Conservation (phyloP, 495 filamentous ascomycete genomes). For the Penicillium maclennaniae region DNA sequence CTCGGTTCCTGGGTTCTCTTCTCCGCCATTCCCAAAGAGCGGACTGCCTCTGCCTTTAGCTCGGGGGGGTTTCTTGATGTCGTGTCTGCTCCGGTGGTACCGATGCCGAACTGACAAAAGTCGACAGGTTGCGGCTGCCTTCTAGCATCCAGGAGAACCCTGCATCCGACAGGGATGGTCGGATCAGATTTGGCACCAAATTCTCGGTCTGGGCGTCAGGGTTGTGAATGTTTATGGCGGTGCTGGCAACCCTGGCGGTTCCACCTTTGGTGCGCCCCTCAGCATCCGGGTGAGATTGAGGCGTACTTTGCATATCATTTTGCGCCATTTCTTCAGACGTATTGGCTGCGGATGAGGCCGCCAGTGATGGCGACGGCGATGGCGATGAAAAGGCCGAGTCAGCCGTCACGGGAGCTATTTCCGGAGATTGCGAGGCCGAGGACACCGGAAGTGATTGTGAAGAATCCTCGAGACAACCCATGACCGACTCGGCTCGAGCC, state of each 20-base stretch:
- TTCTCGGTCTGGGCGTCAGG: constrained; percentile 9
- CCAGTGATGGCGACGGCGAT: constrained; percentile 3
- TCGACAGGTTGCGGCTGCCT: constrained; percentile 45
- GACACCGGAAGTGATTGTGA: constrained; percentile 45
- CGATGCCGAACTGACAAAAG: constrained; percentile 48
- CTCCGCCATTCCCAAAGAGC: constrained; percentile 40
- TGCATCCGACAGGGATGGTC: constrained; percentile 64
- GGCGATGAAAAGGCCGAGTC: constrained; percentile 11
- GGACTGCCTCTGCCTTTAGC: constrained; percentile 28
- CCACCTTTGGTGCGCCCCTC: constrained; percentile 10
- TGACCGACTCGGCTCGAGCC: constrained; percentile 72
- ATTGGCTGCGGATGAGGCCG: neutral
- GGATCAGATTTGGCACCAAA: constrained; percentile 7
- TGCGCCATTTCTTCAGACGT: constrained; percentile 1
- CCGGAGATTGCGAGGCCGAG: constrained; percentile 1
- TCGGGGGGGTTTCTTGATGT: constrained; percentile 21
- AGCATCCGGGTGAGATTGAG: constrained; percentile 2
- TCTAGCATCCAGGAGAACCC: constrained; percentile 97
- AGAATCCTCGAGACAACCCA: constrained; percentile 68
- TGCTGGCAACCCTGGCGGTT: constrained; percentile 7
- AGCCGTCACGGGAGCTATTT: constrained; percentile 5
- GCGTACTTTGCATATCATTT: constrained; percentile 4
- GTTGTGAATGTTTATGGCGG: constrained; percentile 5
- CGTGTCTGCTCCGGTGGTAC: constrained; percentile 46
- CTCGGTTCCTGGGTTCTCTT: constrained; percentile 24